Base-by-base conservation (phyloP, 2,329 filamentous ascomycete species). In the Coniella lustricola region DNA sequence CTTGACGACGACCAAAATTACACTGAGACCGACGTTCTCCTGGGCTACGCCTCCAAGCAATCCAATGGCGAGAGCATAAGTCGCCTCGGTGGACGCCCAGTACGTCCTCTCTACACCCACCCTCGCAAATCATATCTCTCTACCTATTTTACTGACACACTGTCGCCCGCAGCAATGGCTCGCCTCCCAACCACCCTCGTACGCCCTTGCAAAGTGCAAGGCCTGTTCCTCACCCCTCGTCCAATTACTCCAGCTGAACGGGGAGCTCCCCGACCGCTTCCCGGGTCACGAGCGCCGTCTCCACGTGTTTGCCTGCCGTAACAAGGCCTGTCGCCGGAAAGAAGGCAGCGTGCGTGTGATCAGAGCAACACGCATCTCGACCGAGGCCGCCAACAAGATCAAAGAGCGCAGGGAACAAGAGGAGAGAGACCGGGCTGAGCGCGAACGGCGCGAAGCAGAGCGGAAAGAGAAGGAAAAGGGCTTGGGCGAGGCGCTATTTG, bases 201-300 rank as follows among this genome's bases (percentile, higher is more conserved):
- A 85, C 20, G 73, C 83, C 1, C 76, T 95, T 9, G 89, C 87
- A 18, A 85, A 83, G 67, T 98, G 93, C 72, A 89, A 87, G 67
- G 77, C 87, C 56, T 98, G 93, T 79, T 87, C 89, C 56, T 79
- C 82, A 45, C 68, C 88, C 45, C 89, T 96, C 80, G 83, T 81
- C 1, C 76, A 97, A 10, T 78, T 98, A 3, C 77, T 98, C 40
- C 90, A 98, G 66, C 77, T 98, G 22, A 89, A 98, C 66, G 90
- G 82, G 59, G 90, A 96, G 63, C 76, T 97, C 3, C 90, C 90
- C 13, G 85, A 91, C 48, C 77, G 81, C 42, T 96, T 95, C 60
- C 86, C 90, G 2, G 82, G 84, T 48, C 88, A 97, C 66, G 89
- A 96, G 60, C 77, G 93, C 57, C 81, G 91, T 53, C 64, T 98